Evolutionary conservation across 805 yeast genomes (phyloP).

Genomic region (Yarrowia hollandica): DNA sequence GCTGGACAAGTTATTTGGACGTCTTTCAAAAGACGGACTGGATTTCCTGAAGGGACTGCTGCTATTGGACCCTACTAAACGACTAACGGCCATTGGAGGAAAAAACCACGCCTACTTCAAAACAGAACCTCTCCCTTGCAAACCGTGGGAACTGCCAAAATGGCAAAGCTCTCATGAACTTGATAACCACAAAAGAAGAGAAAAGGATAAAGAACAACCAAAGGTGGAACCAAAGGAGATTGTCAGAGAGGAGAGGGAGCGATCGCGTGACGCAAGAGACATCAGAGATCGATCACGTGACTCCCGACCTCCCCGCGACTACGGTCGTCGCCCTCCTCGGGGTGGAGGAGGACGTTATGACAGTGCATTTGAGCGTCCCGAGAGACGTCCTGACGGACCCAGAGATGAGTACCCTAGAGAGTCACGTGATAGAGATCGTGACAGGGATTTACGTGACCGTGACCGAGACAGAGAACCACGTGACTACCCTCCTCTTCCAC

Average conservation of each 20-base stretch:
- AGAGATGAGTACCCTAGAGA: no score
- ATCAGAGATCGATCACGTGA: not conserved
- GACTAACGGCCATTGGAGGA: slow-evolving; percentile 82
- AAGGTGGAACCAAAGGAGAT: no score
- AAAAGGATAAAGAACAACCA: not conserved
- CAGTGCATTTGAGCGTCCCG: no score
- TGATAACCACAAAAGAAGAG: slow-evolving; percentile 45
- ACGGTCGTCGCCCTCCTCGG: no score
- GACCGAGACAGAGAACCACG: not conserved
- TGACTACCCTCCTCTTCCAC: not conserved
- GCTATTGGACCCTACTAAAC: slow-evolving; percentile 63
- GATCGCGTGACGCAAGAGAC: not conserved
- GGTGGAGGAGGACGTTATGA: no score
- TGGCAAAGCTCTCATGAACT: slow-evolving; percentile 89
- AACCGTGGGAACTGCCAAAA: slow-evolving; percentile 56
- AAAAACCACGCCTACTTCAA: slow-evolving; percentile 67
- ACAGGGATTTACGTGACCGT: not conserved
- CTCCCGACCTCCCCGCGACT: not conserved
- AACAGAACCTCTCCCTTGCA: slow-evolving; percentile 63
- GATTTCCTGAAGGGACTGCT: slow-evolving; percentile 60
- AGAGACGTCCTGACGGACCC: no score
- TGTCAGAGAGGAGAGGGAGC: not conserved
- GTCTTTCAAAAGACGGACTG: slow-evolving; percentile 31
- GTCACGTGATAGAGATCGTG: not conserved
- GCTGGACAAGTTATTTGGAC: slow-evolving; percentile 5